These are phyloP conservation scores for Bonia amplexicaulis DNA, from an alignment of 176 grass and related monocot species.

Conservation along the genomic window DNA sequence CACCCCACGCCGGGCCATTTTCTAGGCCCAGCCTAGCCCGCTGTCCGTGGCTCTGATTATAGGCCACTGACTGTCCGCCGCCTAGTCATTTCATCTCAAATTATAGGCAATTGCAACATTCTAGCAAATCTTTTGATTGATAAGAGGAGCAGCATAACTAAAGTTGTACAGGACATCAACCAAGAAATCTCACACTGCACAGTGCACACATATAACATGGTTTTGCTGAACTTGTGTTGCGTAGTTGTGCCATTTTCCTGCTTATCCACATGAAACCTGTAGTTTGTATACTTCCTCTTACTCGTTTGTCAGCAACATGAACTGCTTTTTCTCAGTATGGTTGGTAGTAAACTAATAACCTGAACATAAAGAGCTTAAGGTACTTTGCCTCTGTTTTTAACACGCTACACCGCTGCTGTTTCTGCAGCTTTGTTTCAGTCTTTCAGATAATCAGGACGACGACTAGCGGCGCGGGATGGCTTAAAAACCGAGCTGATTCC, in stretches of 20 bases:
- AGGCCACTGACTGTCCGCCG: too few species aligned
- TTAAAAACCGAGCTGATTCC: background rate
- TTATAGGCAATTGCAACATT: background rate
- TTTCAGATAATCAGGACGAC: slow-evolving; percentile 64
- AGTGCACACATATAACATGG: background rate
- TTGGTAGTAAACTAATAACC: background rate
- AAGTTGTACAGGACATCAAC: background rate
- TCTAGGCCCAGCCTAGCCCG: too few species aligned
- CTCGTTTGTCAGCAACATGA: background rate
- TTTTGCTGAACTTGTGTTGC: background rate
- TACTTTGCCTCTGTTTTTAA: background rate
- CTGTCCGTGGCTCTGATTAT: too few species aligned
- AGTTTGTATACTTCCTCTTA: background rate
- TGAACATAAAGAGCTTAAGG: background rate
- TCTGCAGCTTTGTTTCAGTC: slow-evolving; percentile 60
- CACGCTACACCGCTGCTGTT: background rate
- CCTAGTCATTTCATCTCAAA: background rate
- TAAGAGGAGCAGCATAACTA: background rate
- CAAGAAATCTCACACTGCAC: background rate
- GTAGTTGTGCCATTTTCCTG: background rate
- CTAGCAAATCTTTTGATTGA: background rate
- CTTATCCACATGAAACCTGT: background rate
- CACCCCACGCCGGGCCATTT: too few species aligned
- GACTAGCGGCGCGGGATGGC: slow-evolving; percentile 41
- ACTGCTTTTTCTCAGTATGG: background rate